Evolutionary conservation across 2,329 filamentous ascomycete species (phyloP), one percentile per base, ranked within the genome.

Genomic region (Xylariomycetidae sp.): DNA sequence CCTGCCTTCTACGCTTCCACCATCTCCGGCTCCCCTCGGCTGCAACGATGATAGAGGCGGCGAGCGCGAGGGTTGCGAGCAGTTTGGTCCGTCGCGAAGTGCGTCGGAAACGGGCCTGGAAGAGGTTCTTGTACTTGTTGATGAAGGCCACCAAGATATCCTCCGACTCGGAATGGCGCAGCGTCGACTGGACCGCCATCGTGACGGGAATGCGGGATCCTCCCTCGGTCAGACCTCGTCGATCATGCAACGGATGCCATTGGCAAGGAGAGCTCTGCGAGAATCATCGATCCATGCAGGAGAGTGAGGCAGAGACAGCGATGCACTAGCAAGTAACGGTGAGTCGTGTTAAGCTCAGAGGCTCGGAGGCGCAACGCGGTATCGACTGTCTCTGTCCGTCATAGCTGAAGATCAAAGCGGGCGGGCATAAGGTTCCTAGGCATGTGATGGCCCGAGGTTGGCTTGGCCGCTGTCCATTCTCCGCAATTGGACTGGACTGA

Each of bases 181-280:
- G 71, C 5, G 84, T 95, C 35, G 90, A 95, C 66, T 94, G 89
- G 44, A 72, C 82, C 42, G 87, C 85, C 90, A 95, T 95, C 38
- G 38, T 44, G 41, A 35, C 35, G 44, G 41, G 40, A 46, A n/a
- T 45, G 42, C 28, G 36, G 25, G 31, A 35, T 42, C 31, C 16
- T 43, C 28, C 36, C 35, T 30, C 35, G 19, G 36, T 38, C 31
- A 30, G n/a, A 29, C 16, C 29, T 37, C 34, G 19, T 24, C 20
- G 38, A 24, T 16, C 14, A 23, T 31, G 31, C 13, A 30, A 10
- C 25, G 17, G 31, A 30, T 38, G 50, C 50, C 50, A 53, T 48
- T 29, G 50, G 46, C 31, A 38, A n/a, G n/a, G n/a, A n/a, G n/a
- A n/a, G n/a, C n/a, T n/a, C n/a, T n/a, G n/a, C n/a, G n/a, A n/a